Evolutionary conservation across 179 eudicot genomes (phyloP).

Genomic region (Patellifolia procumbens): DNA sequence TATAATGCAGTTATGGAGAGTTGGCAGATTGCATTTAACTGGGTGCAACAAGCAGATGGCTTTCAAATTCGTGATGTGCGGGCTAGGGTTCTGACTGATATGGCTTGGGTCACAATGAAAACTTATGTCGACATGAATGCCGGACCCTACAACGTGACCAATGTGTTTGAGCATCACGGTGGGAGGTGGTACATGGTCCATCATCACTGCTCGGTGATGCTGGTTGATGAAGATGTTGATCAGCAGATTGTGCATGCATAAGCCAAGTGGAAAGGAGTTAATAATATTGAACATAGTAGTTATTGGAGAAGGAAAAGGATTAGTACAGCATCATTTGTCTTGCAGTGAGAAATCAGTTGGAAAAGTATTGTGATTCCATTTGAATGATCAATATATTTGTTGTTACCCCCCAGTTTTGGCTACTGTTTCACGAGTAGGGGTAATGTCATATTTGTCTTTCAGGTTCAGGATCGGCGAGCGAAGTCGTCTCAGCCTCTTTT

Average conservation of each 20-base stretch:
- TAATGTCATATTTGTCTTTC: constrained; percentile 8
- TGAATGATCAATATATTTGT: constrained; percentile 28
- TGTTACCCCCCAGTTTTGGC: constrained; percentile 33
- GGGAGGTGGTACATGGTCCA: constrained; percentile 96
- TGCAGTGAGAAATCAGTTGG: constrained; percentile 34
- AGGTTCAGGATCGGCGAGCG: neutral
- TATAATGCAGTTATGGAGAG: constrained; percentile 78
- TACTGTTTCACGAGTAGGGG: constrained; percentile 28
- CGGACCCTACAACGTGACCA: constrained; percentile 60
- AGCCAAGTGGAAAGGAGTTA: constrained; percentile 24
- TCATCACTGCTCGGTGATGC: constrained; percentile 73
- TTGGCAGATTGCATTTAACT: constrained; percentile 78
- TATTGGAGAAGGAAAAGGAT: constrained; percentile 20
- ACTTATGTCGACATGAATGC: constrained; percentile 57
- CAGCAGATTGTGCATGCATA: constrained; percentile 50
- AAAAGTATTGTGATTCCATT: constrained; percentile 31
- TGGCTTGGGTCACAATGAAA: constrained; percentile 92
- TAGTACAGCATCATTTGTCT: constrained; percentile 34
- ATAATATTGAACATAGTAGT: constrained; percentile 34
- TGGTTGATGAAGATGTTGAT: constrained; percentile 54
- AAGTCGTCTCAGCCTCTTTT: neutral
- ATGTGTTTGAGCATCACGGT: constrained; percentile 68
- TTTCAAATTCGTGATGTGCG: constrained; percentile 79
- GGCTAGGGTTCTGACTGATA: constrained; percentile 65
- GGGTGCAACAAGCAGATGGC: constrained; percentile 61